Evolutionary conservation across 768 basidiomycete genomes (phyloP).

Genomic region (Panaeolus cyanescens): DNA sequence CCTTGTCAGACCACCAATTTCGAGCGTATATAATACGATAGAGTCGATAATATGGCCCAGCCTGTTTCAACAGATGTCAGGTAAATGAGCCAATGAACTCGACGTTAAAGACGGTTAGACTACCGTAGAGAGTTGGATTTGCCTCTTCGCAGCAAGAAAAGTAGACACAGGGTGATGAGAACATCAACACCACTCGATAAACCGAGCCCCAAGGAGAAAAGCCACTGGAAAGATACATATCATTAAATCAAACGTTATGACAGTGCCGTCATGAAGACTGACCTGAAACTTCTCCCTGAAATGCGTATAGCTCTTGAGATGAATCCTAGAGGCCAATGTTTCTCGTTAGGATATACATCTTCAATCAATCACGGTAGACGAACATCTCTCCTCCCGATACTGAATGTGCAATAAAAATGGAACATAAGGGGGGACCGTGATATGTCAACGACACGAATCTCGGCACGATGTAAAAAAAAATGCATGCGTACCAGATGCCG

Average conservation of each 20-base stretch:
- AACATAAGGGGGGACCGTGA: too few species aligned
- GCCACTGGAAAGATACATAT: constrained; percentile 35
- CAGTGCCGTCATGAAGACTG: neutral
- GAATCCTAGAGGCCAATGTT: neutral
- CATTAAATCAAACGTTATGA: neutral
- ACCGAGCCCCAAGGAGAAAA: constrained; percentile 50
- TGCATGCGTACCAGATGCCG: constrained; percentile 25
- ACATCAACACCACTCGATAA: constrained; percentile 48
- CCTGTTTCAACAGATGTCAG: constrained; percentile 19
- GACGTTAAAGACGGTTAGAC: neutral
- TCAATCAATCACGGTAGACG: neutral
- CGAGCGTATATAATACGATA: constrained; percentile 48
- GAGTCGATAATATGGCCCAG: constrained; percentile 43
- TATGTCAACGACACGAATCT: too few species aligned
- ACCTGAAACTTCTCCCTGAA: constrained; percentile 10
- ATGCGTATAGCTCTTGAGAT: constrained; percentile 3
- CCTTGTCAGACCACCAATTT: constrained; percentile 49
- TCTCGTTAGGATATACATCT: neutral
- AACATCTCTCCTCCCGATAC: constrained; percentile 12
- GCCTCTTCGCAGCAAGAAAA: constrained; percentile 36
- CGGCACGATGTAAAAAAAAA: too few species aligned
- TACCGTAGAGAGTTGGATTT: constrained; percentile 36
- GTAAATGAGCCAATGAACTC: constrained; percentile 6
- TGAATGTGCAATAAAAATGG: neutral
- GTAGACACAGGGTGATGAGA: constrained; percentile 41